Evolutionary conservation across 805 yeast species (phyloP).

Genomic region (Suhomyces canberraensis): DNA sequence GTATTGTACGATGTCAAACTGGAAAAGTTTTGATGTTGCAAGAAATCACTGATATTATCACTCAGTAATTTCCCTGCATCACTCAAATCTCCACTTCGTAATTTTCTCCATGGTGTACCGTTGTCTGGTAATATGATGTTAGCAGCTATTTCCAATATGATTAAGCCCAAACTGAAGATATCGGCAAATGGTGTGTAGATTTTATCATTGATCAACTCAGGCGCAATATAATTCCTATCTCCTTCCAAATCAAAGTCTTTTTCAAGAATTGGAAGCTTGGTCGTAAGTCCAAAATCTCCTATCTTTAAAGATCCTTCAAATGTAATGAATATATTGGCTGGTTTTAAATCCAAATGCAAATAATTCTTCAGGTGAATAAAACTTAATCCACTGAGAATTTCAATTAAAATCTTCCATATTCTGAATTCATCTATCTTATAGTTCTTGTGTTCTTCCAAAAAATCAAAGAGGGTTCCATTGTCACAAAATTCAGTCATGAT

Average conservation of each 20-base stretch:
- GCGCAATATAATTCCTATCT: constrained; percentile 96
- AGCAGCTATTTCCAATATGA: constrained; percentile 93
- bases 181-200: constrained; percentile 90
- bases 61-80: constrained; percentile 85
- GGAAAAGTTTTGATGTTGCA: constrained; percentile 35
- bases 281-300: constrained; percentile 96
- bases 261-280: constrained; percentile 66
- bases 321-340: constrained; percentile 90
- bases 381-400: constrained; percentile 71
- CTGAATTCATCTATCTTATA: constrained; percentile 92
- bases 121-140: constrained; percentile 93
- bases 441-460: constrained; percentile 69
- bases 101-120: constrained; percentile 94
- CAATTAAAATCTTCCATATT: constrained; percentile 93
- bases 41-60: constrained; percentile 42
- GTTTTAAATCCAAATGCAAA: constrained; percentile 88
- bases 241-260: constrained; percentile 88
- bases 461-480: constrained; percentile 83
- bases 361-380: constrained; percentile 74
- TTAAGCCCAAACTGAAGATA: constrained; percentile 88
- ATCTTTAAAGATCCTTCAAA: constrained; percentile 92
- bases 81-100: constrained; percentile 89
- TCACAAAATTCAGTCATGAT: constrained; percentile 95
- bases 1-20: constrained; percentile 25
- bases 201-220: constrained; percentile 83